A percentile compares a stretch with the other conserved stretches of the same genome.
Evolutionary conservation across 495 filamentous ascomycete species (phyloP).

Genomic region (Tuber microsphaerosporum): DNA sequence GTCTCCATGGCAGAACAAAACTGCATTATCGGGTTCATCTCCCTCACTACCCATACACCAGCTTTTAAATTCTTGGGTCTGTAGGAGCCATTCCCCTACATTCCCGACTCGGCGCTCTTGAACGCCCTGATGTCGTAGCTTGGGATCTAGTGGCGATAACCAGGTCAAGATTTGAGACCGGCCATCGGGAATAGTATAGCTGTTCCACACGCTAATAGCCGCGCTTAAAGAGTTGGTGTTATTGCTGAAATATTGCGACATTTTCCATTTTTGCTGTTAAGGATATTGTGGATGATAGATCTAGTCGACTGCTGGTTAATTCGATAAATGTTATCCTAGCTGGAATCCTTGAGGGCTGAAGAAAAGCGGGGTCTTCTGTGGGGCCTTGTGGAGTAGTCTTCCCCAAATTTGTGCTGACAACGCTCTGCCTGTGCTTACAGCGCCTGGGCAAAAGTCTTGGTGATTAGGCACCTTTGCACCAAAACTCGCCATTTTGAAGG

Average conservation of each 20-base stretch:
- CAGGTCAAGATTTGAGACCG: not conserved
- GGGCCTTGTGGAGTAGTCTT: not conserved
- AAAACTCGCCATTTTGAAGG: too few species aligned
- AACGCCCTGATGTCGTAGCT: not conserved
- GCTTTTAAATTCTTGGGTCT: not conserved
- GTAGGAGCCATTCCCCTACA: not conserved
- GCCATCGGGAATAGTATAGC: not conserved
- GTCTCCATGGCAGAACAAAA: not conserved
- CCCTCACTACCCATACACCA: not conserved
- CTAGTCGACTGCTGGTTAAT: not conserved
- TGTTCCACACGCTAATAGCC: not conserved
- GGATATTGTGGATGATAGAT: not conserved
- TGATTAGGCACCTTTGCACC: too few species aligned
- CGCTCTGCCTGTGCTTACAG: not conserved
- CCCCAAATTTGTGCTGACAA: not conserved
- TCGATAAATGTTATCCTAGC: too few species aligned
- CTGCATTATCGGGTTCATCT: not conserved
- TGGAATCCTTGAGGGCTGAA: not conserved
- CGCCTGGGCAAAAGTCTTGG: too few species aligned
- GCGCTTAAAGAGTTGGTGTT: not conserved
- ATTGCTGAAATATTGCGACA: not conserved
- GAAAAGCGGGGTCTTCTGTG: not conserved
- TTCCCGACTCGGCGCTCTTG: not conserved
- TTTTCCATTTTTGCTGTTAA: not conserved
- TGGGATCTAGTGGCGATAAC: not conserved